These are phyloP conservation scores for Paraphoma chrysanthemicola DNA, from an alignment of 2,329 filamentous ascomycete species.

Conservation along the genomic window DNA sequence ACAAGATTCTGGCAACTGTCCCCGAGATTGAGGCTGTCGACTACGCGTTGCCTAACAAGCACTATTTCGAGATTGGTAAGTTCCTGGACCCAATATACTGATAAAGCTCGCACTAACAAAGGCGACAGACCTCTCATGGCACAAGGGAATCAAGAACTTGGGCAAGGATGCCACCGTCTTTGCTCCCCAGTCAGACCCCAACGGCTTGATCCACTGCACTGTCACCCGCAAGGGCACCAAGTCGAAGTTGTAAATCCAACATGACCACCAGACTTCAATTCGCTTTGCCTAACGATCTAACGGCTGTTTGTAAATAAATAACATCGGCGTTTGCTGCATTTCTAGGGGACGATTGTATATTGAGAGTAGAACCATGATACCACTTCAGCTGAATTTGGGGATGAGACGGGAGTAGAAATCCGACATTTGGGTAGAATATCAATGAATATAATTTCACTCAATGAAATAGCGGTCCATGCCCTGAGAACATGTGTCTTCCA, in stretches of 20 bases:
- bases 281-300: conserved; percentile 13
- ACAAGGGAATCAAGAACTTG: conserved; percentile 93
- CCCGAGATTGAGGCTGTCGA: conserved; percentile 75
- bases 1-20: conserved; percentile 79
- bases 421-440: background rate
- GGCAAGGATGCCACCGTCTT: conserved; percentile 96
- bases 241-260: conserved; percentile 49
- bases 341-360: conserved; percentile 15
- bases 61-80: conserved; percentile 95
- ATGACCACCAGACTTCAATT: background rate
- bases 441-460: background rate
- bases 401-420: conserved; percentile 22
- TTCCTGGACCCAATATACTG: conserved; percentile 18
- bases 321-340: conserved; percentile 12
- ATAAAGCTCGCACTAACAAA: conserved; percentile 14
- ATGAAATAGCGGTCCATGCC: background rate
- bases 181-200: conserved; percentile 89
- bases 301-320: conserved; percentile 20
- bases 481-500: background rate
- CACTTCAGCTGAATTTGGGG: conserved; percentile 16
- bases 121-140: conserved; percentile 84
- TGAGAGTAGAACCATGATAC: conserved; percentile 40
- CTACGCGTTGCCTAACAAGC: conserved; percentile 94
- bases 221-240: conserved; percentile 67
- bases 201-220: conserved; percentile 94